phyloP scores from a whole-genome alignment of 1,284 basidiomycete genomes.

The Trichosporon sp. region DNA sequence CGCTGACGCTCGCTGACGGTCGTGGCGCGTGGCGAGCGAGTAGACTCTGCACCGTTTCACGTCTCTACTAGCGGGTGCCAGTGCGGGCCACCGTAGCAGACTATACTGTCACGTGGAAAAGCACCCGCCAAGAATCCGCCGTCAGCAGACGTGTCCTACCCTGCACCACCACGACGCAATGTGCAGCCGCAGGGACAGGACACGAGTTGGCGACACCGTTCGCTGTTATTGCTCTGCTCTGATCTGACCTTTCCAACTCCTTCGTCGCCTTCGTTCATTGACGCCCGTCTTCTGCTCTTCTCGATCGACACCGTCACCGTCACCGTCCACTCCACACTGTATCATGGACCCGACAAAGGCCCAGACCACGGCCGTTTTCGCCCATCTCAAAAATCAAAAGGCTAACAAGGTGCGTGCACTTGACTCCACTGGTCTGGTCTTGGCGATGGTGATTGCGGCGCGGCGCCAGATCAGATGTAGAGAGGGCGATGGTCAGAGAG shows the following conservation, averaged over 20 bases:
- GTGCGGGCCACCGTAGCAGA: background rate
- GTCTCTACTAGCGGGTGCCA: too few species aligned
- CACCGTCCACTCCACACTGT: background rate
- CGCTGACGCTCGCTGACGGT: background rate
- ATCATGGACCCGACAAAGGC: constrained; percentile 47
- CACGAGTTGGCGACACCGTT: too few species aligned
- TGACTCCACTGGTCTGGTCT: background rate
- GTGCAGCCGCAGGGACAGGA: background rate
- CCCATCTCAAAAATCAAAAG: constrained; percentile 66
- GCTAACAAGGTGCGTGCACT: constrained; percentile 69
- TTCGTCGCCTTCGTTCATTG: background rate
- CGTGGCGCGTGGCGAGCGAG: too few species aligned
- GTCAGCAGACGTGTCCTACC: background rate
- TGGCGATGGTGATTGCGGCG: background rate
- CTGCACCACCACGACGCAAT: background rate
- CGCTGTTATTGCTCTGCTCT: too few species aligned
- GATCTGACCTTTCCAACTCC: background rate
- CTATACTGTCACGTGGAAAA: background rate
- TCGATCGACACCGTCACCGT: background rate
- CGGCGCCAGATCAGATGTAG: too few species aligned
- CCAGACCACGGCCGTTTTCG: constrained; percentile 46
- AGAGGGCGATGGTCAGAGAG: too few species aligned
- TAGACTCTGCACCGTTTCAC: too few species aligned
- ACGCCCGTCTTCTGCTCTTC: background rate
- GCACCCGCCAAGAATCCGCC: background rate